Percentiles rank a stretch among this genome's conserved stretches.
Evolutionary conservation across 805 yeast genomes (phyloP).

Genomic region (Candida michaelii): DNA sequence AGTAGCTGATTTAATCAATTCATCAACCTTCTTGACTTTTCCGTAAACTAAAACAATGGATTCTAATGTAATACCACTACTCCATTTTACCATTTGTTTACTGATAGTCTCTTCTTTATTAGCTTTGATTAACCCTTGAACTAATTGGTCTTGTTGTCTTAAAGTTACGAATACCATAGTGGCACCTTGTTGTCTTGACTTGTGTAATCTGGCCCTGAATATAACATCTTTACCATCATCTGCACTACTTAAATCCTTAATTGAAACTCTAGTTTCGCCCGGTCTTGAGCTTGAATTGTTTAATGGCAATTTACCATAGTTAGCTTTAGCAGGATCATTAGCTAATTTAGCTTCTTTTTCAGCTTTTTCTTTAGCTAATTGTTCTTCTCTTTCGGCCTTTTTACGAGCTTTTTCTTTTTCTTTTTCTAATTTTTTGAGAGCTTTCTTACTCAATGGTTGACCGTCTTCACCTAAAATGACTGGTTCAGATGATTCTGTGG

Average conservation of each 20-base stretch:
- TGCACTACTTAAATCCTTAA: slow-evolving; percentile 56
- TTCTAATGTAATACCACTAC: slow-evolving; percentile 80
- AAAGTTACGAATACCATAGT: slow-evolving; percentile 87
- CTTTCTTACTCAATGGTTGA: slow-evolving; percentile 87
- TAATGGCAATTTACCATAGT: slow-evolving; percentile 88
- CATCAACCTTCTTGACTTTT: slow-evolving; percentile 76
- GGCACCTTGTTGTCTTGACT: slow-evolving; percentile 92
- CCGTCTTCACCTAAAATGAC: slow-evolving; percentile 66
- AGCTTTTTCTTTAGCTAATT: slow-evolving; percentile 82
- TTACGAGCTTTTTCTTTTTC: slow-evolving; percentile 89
- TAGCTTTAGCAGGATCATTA: slow-evolving; percentile 80
- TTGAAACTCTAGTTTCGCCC: slow-evolving; percentile 60
- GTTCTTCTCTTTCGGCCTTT: slow-evolving; percentile 90
- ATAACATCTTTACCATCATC: slow-evolving; percentile 75
- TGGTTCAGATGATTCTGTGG: slow-evolving; percentile 10
- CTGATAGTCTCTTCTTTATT: slow-evolving; percentile 72
- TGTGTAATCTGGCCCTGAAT: slow-evolving; percentile 93
- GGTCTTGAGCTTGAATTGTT: slow-evolving; percentile 73
- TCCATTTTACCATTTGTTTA: slow-evolving; percentile 97
- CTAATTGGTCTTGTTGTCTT: slow-evolving; percentile 81
- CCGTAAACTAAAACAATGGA: slow-evolving; percentile 92
- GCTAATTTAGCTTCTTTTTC: slow-evolving; percentile 67
- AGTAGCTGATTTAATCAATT: slow-evolving; percentile 85
- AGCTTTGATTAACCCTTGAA: slow-evolving; percentile 83
- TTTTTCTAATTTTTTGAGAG: slow-evolving; percentile 89